A percentile compares a stretch with the other conserved stretches of the same genome.
These are phyloP conservation scores for Phialocephala subalpina DNA, from an alignment of 2,329 filamentous ascomycete species.

Conservation along the genomic window DNA sequence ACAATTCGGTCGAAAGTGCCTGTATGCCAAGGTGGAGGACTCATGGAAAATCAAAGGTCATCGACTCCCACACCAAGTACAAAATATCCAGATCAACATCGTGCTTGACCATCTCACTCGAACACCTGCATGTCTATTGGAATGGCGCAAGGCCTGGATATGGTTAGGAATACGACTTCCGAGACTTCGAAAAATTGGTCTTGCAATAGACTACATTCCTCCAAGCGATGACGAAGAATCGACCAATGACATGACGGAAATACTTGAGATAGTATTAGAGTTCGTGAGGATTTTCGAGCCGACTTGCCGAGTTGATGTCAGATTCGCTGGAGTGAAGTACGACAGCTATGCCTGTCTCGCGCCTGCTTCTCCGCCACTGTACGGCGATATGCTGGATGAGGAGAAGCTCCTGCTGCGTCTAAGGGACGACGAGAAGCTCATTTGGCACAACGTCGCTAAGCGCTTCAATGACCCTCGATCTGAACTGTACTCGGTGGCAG, in stretches of 20 bases:
- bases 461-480: constrained; percentile 3
- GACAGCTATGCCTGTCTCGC: background rate
- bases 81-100: constrained; percentile 2
- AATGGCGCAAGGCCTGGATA: background rate
- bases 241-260: background rate
- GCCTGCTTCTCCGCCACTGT: background rate
- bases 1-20: background rate
- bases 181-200: constrained; percentile 1
- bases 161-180: background rate
- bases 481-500: background rate
- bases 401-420: background rate
- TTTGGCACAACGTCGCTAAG: background rate
- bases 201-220: background rate
- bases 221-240: background rate
- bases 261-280: background rate
- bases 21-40: background rate
- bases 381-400: background rate
- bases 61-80: background rate
- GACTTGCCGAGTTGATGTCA: background rate
- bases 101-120: background rate
- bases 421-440: background rate
- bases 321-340: background rate
- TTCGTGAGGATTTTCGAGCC: background rate
- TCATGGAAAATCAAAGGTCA: background rate
- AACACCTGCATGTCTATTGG: background rate